phyloP scores from a whole-genome alignment of 2,329 filamentous ascomycete species.

The Mariannaea elegans region DNA sequence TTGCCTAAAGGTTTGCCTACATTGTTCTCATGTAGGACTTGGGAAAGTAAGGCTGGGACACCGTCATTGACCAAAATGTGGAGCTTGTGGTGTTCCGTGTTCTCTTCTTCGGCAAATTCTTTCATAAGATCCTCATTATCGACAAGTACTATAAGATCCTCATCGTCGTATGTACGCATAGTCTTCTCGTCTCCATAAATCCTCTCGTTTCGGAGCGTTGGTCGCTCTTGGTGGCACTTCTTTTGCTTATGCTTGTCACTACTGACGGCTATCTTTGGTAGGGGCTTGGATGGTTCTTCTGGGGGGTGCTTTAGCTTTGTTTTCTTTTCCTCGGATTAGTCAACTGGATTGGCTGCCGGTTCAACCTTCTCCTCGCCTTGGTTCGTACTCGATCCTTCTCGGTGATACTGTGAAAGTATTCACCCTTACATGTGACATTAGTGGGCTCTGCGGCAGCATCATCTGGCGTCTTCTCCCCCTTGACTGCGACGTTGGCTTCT shows the following conservation, averaged over 20 bases:
- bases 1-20: constrained; percentile 74
- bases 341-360: constrained; percentile 35
- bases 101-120: constrained; percentile 85
- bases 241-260: constrained; percentile 92
- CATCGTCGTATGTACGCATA: constrained; percentile 56
- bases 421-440: constrained; percentile 67
- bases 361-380: constrained; percentile 58
- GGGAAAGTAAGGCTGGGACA: constrained; percentile 88
- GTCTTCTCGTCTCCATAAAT: constrained; percentile 41
- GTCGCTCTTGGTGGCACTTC: constrained; percentile 60
- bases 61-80: constrained; percentile 95
- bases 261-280: constrained; percentile 90
- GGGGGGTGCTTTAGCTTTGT: constrained; percentile 35
- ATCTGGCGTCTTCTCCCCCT: constrained; percentile 60
- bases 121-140: constrained; percentile 79
- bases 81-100: constrained; percentile 87
- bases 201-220: constrained; percentile 57
- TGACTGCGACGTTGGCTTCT: constrained; percentile 75
- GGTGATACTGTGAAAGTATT: constrained; percentile 66
- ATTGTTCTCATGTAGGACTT: constrained; percentile 77
- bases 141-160: constrained; percentile 69
- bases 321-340: constrained; percentile 35
- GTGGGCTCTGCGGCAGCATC: constrained; percentile 66
- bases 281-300: constrained; percentile 51
- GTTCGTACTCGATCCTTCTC: constrained; percentile 69